Evolutionary conservation across 345 rosid genomes (phyloP).

Genomic region (Chamaenerion angustifolium): DNA sequence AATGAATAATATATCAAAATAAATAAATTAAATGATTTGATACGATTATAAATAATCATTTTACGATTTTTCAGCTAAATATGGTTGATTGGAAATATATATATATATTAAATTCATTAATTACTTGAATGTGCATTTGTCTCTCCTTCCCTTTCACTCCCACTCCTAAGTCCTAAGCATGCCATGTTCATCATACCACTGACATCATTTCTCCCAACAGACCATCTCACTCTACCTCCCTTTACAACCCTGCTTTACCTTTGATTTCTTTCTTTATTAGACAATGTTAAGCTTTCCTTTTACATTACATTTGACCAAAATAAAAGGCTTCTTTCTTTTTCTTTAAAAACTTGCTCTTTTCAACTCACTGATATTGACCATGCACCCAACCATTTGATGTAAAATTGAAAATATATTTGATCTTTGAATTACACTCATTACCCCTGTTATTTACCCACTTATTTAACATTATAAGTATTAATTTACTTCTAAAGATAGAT

Average conservation of each 20-base stretch:
- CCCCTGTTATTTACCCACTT: no score
- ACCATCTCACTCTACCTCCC: conserved; percentile 5
- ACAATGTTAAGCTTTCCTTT: conserved; percentile 3
- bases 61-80: no score
- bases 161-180: conserved; percentile 1
- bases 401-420: no score
- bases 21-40: no score
- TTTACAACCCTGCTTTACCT: conserved; percentile 1
- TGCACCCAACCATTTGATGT: neutral
- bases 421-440: no score
- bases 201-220: conserved; percentile 38
- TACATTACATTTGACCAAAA: neutral
- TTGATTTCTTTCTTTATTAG: neutral
- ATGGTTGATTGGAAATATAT: no score
- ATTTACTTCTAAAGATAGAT: no score
- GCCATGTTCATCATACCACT: conserved; percentile 36
- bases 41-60: no score
- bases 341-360: neutral
- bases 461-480: no score
- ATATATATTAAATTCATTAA: no score
- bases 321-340: neutral
- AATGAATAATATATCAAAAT: no score
- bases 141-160: neutral
- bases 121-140: no score
- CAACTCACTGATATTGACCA: neutral